A percentile compares a stretch with the other conserved stretches of the same genome.
Conservation (phyloP, 2,329 filamentous ascomycete species). For the Cytospora paraplurivora region DNA sequence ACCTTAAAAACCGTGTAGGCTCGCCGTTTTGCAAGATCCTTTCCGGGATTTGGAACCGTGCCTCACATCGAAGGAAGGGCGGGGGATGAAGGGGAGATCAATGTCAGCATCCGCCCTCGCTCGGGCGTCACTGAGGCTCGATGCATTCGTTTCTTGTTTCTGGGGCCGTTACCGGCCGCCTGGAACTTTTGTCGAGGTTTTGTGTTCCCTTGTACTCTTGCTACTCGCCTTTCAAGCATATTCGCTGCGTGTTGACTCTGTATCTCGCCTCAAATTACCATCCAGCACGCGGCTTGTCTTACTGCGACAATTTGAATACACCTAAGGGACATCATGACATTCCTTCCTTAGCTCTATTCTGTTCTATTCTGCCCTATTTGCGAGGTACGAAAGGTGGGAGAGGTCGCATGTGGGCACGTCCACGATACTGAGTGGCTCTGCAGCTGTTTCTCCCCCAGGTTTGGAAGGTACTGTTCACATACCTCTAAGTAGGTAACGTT, state of each 20-base stretch:
- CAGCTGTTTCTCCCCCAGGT: background rate
- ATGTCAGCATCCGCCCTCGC: background rate
- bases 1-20: background rate
- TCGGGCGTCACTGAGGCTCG: conserved; percentile 13
- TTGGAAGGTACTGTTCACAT: no score
- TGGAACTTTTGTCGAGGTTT: background rate
- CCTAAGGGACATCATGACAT: background rate
- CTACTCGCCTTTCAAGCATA: background rate
- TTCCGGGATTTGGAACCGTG: background rate
- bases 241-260: background rate
- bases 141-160: background rate
- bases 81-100: no score
- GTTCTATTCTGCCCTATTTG: background rate
- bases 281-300: background rate
- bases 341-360: background rate
- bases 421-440: background rate
- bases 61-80: background rate
- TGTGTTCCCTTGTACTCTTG: background rate
- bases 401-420: background rate
- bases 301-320: background rate
- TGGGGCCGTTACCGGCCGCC: background rate
- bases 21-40: background rate
- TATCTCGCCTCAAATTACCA: background rate
- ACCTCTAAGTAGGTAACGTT: background rate
- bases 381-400: background rate